Base-by-base conservation (phyloP, 768 basidiomycete genomes). In the Gymnopilus junonius region DNA sequence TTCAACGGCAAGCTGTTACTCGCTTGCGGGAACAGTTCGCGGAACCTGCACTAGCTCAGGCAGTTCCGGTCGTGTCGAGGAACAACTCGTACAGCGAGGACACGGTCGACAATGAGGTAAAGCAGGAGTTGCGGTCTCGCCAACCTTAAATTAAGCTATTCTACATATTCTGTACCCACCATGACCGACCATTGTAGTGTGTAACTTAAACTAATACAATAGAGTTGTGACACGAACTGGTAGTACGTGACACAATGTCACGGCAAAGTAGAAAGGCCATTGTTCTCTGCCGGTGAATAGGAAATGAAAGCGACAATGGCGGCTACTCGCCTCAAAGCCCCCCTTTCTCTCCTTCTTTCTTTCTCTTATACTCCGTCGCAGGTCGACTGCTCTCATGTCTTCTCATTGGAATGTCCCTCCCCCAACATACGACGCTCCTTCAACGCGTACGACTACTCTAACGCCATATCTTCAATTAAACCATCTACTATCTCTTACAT, bases 381-480 rank as follows among this genome's bases (percentile, higher is more conserved):
- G 83, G 83, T 78, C 82, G 82, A 83, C 80, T 61, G 69, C 67
- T 72, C 69, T 70, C 68, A 74, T 70, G 70, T 70, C 67, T 63
- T 39, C 57, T 53, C 61, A 63, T 54, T 77, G 73, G 74, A 75
- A 79, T 74, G 68, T 78, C 58, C 84, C 86, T 31, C 85, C 88
- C 32, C 85, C 87, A 54, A 79, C 78, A 70, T 87, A 88, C 79
- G 86, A 85, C 80, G 72, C 82, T 78, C 76, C 67, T 74, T 83
- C 82, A 31, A 59, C 67, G 56, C 75, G 31, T 68, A 70, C 73
- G 53, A 73, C 80, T 4, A 72, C 78, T 21, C 87, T 95, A 61
- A 88, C 83, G 63, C 93, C 95, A 8, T 96, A 96, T 75, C 89
- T 98, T 53, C 83, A 88, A 66, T 89, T 95, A 35, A 82, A 88